phyloP scores from a whole-genome alignment of 768 basidiomycete species.

The Pleurotus tuoliensis region DNA sequence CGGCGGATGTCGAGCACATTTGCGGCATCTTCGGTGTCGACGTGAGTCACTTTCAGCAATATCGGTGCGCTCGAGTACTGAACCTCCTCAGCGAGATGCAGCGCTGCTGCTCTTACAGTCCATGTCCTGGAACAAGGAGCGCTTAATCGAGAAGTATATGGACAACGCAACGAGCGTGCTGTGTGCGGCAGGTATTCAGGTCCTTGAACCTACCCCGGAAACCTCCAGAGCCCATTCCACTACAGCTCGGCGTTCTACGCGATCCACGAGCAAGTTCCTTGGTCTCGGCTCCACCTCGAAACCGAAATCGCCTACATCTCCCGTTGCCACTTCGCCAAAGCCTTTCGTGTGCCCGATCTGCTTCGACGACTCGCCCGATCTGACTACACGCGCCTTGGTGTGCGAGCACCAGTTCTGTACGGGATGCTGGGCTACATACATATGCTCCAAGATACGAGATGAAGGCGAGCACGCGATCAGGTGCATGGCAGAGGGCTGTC shows the following conservation, averaged over 20 bases:
- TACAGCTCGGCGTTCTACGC: slow-evolving; percentile 29
- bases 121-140: slow-evolving; percentile 94
- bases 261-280: slow-evolving; percentile 35
- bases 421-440: slow-evolving; percentile 81
- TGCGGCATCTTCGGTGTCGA: slow-evolving; percentile 85
- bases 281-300: slow-evolving; percentile 27
- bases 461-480: slow-evolving; percentile 71
- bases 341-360: slow-evolving; percentile 92
- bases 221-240: slow-evolving; percentile 20
- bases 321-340: slow-evolving; percentile 21
- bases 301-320: slow-evolving; percentile 18
- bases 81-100: slow-evolving; percentile 45
- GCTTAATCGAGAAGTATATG: slow-evolving; percentile 95
- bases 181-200: slow-evolving; percentile 65
- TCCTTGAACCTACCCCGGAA: slow-evolving; percentile 35
- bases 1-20: slow-evolving; percentile 79
- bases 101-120: slow-evolving; percentile 79
- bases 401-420: slow-evolving; percentile 87
- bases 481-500: slow-evolving; percentile 81
- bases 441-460: slow-evolving; percentile 75
- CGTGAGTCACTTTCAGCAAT: slow-evolving; percentile 45
- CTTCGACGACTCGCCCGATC: slow-evolving; percentile 67
- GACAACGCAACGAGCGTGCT: slow-evolving; percentile 76
- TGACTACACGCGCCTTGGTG: slow-evolving; percentile 62
- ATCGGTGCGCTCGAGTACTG: slow-evolving; percentile 6